phyloP scores from a whole-genome alignment of 208 protist species.

The Naegleria gruberi region DNA sequence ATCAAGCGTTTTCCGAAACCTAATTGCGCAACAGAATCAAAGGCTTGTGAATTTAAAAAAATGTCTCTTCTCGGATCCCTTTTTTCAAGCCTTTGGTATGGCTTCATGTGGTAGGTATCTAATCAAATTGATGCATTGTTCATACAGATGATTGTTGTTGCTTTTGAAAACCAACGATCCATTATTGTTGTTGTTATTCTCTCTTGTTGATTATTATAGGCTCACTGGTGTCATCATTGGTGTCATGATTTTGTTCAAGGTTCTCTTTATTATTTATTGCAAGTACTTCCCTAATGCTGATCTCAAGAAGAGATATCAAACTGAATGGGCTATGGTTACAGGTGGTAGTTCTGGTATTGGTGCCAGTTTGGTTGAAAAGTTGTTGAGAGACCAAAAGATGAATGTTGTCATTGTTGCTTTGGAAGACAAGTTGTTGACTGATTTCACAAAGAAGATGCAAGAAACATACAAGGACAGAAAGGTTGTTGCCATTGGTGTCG shows the following conservation, averaged over 20 bases:
- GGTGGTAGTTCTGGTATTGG: slow-evolving; percentile 21
- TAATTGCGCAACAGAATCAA: no score
- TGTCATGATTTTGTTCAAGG: not conserved
- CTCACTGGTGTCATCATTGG: not conserved
- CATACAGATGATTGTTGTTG: not conserved
- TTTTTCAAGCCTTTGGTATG: not conserved
- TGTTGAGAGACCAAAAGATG: not conserved
- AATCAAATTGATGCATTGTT: not conserved
- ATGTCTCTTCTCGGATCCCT: not conserved
- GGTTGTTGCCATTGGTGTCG: not conserved
- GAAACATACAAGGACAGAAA: not conserved
- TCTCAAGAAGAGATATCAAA: not conserved
- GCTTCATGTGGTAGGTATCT: not conserved
- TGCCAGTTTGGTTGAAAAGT: not conserved
- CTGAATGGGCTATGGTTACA: slow-evolving; percentile 24
- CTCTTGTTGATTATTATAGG: not conserved
- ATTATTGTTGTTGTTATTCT: no score
- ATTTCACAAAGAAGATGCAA: not conserved
- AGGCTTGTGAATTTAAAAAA: not conserved
- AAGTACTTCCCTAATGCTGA: not conserved
- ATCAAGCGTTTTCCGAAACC: no score
- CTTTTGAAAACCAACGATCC: not conserved
- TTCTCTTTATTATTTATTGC: not conserved
- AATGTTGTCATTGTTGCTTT: slow-evolving; percentile 23
- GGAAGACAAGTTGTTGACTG: not conserved